phyloP scores from a whole-genome alignment of 352 stramenopile genomes.

The Globisporangium nunn region DNA sequence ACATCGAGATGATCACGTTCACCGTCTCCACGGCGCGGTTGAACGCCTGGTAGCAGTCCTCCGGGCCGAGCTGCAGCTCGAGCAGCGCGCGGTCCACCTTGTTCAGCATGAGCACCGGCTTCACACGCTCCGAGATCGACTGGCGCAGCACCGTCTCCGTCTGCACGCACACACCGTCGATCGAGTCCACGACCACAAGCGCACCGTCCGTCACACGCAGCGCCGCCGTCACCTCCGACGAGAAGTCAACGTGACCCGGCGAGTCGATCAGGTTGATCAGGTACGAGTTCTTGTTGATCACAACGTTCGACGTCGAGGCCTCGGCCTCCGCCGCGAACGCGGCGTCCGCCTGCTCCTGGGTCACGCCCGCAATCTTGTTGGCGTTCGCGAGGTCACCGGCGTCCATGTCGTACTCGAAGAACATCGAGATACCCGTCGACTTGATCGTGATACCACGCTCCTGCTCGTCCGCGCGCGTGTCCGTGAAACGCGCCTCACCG shows the following conservation, averaged over 20 bases:
- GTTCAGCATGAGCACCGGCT: slow-evolving; percentile 99
- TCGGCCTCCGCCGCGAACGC: slow-evolving; percentile 17
- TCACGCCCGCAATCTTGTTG: slow-evolving; percentile 51
- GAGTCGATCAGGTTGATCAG: slow-evolving; percentile 99
- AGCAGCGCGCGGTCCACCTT: slow-evolving; percentile 99
- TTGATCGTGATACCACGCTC: slow-evolving; percentile 99
- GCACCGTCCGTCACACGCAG: slow-evolving; percentile 99
- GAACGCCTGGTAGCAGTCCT: slow-evolving; percentile 99
- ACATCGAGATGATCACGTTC: slow-evolving; percentile 99
- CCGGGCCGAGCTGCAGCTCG: slow-evolving; percentile 97
- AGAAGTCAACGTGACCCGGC: slow-evolving; percentile 99
- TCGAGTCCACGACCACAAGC: slow-evolving; percentile 98
- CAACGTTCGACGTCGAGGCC: slow-evolving; percentile 52
- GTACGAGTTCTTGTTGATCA: slow-evolving; percentile 97
- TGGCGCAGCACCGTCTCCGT: slow-evolving; percentile 99
- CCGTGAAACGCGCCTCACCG: slow-evolving; percentile 97
- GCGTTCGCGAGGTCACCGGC: slow-evolving; percentile 80
- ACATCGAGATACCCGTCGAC: slow-evolving; percentile 99
- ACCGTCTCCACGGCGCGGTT: slow-evolving; percentile 97
- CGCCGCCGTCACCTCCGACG: slow-evolving; percentile 97
- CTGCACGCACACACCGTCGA: slow-evolving; percentile 99
- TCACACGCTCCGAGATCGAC: slow-evolving; percentile 96
- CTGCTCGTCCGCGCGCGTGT: slow-evolving; percentile 99
- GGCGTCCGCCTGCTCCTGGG: slow-evolving; percentile 29
- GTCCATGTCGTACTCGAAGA: slow-evolving; percentile 99